Percentiles rank a stretch among this genome's conserved stretches.
phyloP scores from a whole-genome alignment of 805 yeast genomes.

The Priceomyces fermenticarens region DNA sequence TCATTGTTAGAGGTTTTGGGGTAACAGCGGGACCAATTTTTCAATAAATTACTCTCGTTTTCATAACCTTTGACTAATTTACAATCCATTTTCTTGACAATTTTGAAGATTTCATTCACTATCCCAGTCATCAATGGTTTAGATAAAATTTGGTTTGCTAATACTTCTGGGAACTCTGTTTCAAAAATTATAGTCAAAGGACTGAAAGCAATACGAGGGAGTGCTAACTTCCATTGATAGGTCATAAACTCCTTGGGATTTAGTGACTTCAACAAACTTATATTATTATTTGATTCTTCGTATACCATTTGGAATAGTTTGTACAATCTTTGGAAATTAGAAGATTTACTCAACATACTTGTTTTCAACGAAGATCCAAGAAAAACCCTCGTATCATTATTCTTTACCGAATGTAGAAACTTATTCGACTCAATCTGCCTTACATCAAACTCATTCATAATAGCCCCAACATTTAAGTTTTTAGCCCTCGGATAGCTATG shows the following conservation, averaged over 20 bases:
- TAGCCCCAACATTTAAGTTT: constrained; percentile 42
- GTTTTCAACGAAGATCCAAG: constrained; percentile 28
- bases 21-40: constrained; percentile 48
- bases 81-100: constrained; percentile 75
- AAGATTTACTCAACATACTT: constrained; percentile 9
- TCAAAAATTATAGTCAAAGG: constrained; percentile 76
- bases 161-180: constrained; percentile 55
- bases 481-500: constrained; percentile 37
- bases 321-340: constrained; percentile 20
- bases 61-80: constrained; percentile 68
- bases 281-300: constrained; percentile 31
- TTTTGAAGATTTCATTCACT: constrained; percentile 67
- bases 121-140: constrained; percentile 83
- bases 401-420: constrained; percentile 33
- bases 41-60: constrained; percentile 57
- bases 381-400: constrained; percentile 43
- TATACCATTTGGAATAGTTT: constrained; percentile 32
- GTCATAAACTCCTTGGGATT: constrained; percentile 58
- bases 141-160: constrained; percentile 69
- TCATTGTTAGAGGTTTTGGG: constrained; percentile 28
- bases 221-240: constrained; percentile 82
- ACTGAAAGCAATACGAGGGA: constrained; percentile 74
- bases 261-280: constrained; percentile 48
- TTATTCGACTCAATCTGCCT: constrained; percentile 28
- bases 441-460: constrained; percentile 62